Base-by-base conservation (phyloP, 1,284 basidiomycete genomes). In the Heimioporus retisporus region DNA sequence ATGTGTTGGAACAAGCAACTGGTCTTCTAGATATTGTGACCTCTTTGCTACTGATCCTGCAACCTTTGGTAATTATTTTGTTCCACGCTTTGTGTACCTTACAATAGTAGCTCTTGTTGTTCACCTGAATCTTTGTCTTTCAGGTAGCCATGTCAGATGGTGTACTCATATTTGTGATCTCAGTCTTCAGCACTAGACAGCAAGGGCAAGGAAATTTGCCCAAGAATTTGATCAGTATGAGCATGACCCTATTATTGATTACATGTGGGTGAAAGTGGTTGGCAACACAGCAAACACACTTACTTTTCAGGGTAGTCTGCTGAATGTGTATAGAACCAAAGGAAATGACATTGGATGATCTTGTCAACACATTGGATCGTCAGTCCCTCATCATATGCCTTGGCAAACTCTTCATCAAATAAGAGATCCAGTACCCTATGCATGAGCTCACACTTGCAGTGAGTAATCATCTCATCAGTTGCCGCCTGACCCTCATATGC, bases 261-360 rank as follows among this genome's bases (percentile, higher is more conserved):
- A 51, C n/a, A 23, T n/a, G 10, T 44, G 10, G 43, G 18, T 2
- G n/a, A n/a, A n/a, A n/a, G n/a, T n/a, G n/a, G n/a, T n/a, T n/a
- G n/a, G n/a, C n/a, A n/a, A n/a, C n/a, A n/a, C n/a, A n/a, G n/a
- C n/a, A n/a, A n/a, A n/a, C n/a, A n/a, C n/a, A 66, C 71, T 55
- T 69, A 80, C 79, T 80, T 81, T 66, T 81, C 75, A 2, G 75
- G 75, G 65, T 81, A 80, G 58, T 80, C 74, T 1, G 73, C 74
- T 0, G 71, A 72, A 58, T 78, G 77, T 0, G 70, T 74, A 13
- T 74, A 73, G 19, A 79, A 72, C 0, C 66, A 57, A 18, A 70
- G 72, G 35, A 67, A 79, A 1, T 75, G 15, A 2, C 66, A 54
- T 1, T 72, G 60, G 0, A 19, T 19, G 2, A 75, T 69, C 3